Base-by-base conservation (phyloP, 495 filamentous ascomycete genomes). In the Xylona heveae region DNA sequence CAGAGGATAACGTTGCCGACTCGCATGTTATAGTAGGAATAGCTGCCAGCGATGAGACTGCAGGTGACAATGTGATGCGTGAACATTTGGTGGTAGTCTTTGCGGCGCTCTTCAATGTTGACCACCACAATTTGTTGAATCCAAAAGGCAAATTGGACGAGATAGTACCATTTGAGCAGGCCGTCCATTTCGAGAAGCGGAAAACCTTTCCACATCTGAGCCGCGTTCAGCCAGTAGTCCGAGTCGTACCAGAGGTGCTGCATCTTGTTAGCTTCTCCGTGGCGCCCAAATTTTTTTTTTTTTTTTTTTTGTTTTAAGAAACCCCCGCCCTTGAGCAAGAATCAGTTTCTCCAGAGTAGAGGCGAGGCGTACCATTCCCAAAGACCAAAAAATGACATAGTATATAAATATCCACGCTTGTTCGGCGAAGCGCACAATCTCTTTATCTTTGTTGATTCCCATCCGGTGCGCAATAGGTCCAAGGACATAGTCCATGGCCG, bases 81-180 rank as follows among this genome's bases (percentile, higher is more conserved):
- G 36, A 95, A 71, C 90, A 93, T 94, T 49, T 95, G 88, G 48
- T 68, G 74, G 50, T 92, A 75, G 44, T 97, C 88, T 52, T 97
- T 97, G 31, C 88, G 63, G 38, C 77, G 66, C 53, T 90, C 74
- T 50, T 97, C 90, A 37, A 95, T 77, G 52, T 95, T 75, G 45
- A 97, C 75, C 28, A 93, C 79, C 24, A 95, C 52, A 38, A 97
- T 76, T 55, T 92, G 82, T 52, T 97, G 90, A 13, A 94, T 43
- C 71, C 81, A 91, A 47, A 95, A 97, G 10, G 79, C 71, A 44
- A 83, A 74, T 51, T 95, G 84, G 17, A 74, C 76, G 28, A 97
- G 61, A 41, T 91, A 79, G 47, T 97, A 97, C 59, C 70, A 76
- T 54, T 97, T 97, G 52, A 78, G 66, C 9, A 75, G 46, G 4